phyloP scores from a whole-genome alignment of 176 grass and related monocot genomes.

The Microstegium vimineum region DNA sequence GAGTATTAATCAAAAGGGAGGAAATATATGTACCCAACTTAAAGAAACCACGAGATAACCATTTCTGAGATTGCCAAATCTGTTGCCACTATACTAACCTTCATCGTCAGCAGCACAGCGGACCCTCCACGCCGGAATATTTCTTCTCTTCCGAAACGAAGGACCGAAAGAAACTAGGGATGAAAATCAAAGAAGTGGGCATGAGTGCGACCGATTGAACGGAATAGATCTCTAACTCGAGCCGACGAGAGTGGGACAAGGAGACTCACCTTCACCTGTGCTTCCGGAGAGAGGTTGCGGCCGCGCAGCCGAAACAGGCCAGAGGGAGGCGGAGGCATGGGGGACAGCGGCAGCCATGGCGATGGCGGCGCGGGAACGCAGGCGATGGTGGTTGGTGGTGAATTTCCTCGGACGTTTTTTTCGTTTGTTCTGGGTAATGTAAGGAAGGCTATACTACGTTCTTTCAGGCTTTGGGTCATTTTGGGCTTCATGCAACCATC shows the following conservation, averaged over 20 bases:
- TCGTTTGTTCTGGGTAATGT: neutral
- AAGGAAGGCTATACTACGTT: no score
- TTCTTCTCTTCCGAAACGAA: neutral
- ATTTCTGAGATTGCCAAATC: neutral
- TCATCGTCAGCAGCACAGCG: constrained; percentile 23
- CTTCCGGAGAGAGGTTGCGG: neutral
- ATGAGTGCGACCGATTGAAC: neutral
- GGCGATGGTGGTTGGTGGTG: neutral
- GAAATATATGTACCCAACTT: no score
- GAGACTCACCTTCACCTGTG: constrained; percentile 14
- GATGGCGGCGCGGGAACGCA: neutral
- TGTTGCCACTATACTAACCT: constrained; percentile 25
- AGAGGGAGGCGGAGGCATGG: neutral
- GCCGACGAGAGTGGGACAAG: neutral
- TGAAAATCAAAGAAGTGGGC: neutral
- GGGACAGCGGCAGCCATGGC: constrained; percentile 18
- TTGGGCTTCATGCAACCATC: neutral
- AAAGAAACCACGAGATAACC: neutral
- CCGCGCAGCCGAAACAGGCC: neutral
- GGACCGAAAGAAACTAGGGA: constrained; percentile 19
- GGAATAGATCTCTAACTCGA: neutral
- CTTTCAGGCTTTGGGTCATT: neutral
- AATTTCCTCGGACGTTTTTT: neutral
- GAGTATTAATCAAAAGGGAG: neutral
- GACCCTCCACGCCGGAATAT: neutral